Conservation (phyloP, 2,329 filamentous ascomycete species). For the Pyricularia sp. region DNA sequence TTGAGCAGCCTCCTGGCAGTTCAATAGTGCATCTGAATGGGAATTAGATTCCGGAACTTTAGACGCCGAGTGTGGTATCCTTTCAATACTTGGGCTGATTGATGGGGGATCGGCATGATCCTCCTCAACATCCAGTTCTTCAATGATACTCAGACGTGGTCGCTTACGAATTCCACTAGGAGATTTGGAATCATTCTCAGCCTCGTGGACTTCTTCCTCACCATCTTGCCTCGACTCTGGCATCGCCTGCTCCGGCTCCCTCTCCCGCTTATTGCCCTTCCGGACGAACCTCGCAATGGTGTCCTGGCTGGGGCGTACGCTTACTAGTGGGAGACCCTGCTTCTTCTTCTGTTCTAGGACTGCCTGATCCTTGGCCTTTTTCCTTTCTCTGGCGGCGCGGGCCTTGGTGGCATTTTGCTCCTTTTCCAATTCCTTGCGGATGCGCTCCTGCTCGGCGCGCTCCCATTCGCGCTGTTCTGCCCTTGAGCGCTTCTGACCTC, state of each 20-base stretch:
- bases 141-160: slow-evolving; percentile 2
- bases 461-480: slow-evolving; percentile 19
- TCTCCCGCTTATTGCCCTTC: slow-evolving; percentile 12
- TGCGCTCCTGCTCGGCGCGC: slow-evolving; percentile 39
- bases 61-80: not conserved
- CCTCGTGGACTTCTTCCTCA: not conserved
- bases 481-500: slow-evolving; percentile 24
- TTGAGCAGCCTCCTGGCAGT: not conserved
- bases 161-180: not conserved
- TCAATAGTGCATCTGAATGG: not conserved
- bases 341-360: slow-evolving; percentile 36
- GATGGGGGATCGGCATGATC: not conserved
- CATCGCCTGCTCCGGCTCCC: slow-evolving; percentile 8
- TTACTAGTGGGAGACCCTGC: slow-evolving; percentile 39
- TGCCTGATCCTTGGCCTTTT: slow-evolving; percentile 37
- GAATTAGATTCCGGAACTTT: not conserved
- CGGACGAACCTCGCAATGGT: slow-evolving; percentile 39
- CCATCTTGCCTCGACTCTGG: not conserved
- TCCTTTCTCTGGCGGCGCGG: slow-evolving; percentile 37
- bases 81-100: not conserved
- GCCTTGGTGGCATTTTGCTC: slow-evolving; percentile 35
- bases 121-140: not conserved
- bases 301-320: slow-evolving; percentile 42
- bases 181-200: not conserved
- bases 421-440: slow-evolving; percentile 36